Percentiles rank a stretch among this genome's conserved stretches.
Conservation (phyloP, 768 basidiomycete species). For the Rhodosporidiobolus odoratus region DNA sequence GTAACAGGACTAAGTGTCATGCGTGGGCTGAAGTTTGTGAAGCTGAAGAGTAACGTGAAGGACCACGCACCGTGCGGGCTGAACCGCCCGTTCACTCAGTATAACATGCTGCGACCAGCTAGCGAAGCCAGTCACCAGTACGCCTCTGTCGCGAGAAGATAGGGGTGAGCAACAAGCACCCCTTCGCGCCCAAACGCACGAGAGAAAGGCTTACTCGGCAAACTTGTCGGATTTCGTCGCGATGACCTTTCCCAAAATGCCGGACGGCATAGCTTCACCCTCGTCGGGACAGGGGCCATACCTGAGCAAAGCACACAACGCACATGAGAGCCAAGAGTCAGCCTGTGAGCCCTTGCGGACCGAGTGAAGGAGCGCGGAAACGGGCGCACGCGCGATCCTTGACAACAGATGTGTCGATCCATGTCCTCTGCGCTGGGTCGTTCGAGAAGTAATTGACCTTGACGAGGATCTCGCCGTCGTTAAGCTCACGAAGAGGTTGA, state of each 20-base stretch:
- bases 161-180: not conserved
- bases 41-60: not conserved
- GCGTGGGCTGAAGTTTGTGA: no score
- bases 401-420: conserved; percentile 33
- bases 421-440: conserved; percentile 43
- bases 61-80: conserved; percentile 4
- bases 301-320: not conserved
- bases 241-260: conserved; percentile 17
- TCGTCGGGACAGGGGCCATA: conserved; percentile 22
- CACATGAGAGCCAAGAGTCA: not conserved
- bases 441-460: conserved; percentile 41
- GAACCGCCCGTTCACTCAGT: not conserved
- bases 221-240: conserved; percentile 9
- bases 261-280: conserved; percentile 21
- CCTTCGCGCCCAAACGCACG: no score
- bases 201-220: not conserved
- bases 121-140: not conserved
- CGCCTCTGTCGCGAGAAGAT: not conserved
- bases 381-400: conserved; percentile 9
- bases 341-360: not conserved
- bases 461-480: conserved; percentile 41
- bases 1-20: no score
- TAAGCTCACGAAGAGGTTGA: not conserved
- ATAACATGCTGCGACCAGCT: conserved; percentile 10
- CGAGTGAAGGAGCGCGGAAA: no score